phyloP scores from a whole-genome alignment of 2,329 filamentous ascomycete species.

The Hypomyces perniciosus region DNA sequence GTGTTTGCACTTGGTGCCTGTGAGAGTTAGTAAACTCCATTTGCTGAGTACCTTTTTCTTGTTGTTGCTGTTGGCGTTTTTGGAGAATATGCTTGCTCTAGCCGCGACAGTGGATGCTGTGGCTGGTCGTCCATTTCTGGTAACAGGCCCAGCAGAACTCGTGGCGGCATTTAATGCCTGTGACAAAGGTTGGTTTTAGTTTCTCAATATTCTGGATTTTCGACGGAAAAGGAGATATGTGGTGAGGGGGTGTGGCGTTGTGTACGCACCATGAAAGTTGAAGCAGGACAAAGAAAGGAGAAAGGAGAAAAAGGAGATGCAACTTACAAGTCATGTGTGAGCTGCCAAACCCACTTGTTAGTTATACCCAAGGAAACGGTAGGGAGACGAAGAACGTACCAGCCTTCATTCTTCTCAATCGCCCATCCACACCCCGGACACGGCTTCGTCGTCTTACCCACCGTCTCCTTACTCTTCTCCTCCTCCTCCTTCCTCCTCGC shows the following conservation, averaged over 20 bases:
- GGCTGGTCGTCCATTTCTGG: constrained; percentile 16
- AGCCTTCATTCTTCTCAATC: constrained; percentile 37
- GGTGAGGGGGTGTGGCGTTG: not conserved
- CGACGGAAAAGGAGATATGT: not conserved
- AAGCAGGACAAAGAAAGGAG: not conserved
- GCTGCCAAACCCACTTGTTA: constrained; percentile 23
- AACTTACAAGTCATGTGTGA: constrained; percentile 38
- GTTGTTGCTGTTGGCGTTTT: not conserved
- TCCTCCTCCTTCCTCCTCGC: constrained; percentile 31
- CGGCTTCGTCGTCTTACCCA: constrained; percentile 29
- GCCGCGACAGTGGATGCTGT: constrained; percentile 20
- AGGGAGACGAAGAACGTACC: constrained; percentile 26
- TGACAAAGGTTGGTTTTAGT: not conserved
- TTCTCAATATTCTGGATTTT: not conserved
- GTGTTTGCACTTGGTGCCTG: constrained; percentile 25
- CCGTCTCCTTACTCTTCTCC: constrained; percentile 21
- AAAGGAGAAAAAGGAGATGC: not conserved
- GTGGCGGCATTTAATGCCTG: constrained; percentile 30
- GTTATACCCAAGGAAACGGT: not conserved
- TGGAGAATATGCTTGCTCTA: not conserved
- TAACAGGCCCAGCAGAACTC: constrained; percentile 33
- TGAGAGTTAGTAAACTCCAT: constrained; percentile 6
- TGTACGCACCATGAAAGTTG: constrained; percentile 7
- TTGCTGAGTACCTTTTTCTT: not conserved
- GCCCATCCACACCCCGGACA: constrained; percentile 33